Conservation (phyloP, 2,329 filamentous ascomycete species). For the Stagonosporopsis tanaceti region DNA sequence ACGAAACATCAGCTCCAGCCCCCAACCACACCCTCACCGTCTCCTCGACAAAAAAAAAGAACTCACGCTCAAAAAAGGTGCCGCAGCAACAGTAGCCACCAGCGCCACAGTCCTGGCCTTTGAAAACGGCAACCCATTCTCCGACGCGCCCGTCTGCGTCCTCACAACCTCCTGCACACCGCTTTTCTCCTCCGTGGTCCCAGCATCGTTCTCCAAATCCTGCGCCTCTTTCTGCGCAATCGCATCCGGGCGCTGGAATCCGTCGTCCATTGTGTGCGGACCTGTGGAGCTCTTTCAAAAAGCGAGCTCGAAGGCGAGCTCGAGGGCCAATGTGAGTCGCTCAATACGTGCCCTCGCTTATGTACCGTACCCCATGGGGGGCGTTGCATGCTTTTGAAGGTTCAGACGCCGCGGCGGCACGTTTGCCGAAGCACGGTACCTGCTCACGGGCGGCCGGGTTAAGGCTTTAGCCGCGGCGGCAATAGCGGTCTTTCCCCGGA, state of each 20-base stretch:
- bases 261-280: conserved; percentile 16
- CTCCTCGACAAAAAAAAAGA: background rate
- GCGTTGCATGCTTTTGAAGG: conserved; percentile 16
- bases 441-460: conserved; percentile 1
- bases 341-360: background rate
- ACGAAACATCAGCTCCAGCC: background rate
- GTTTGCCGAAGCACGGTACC: conserved; percentile 15
- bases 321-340: conserved; percentile 3
- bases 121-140: conserved; percentile 37
- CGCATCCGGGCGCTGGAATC: conserved; percentile 16
- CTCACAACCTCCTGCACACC: conserved; percentile 18
- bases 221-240: conserved; percentile 10
- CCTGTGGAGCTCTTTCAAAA: background rate
- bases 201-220: conserved; percentile 7
- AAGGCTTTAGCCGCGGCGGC: conserved; percentile 15
- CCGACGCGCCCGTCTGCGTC: conserved; percentile 11
- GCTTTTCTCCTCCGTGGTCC: conserved; percentile 9
- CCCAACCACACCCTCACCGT: background rate
- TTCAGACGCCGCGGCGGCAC: conserved; percentile 12
- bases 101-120: conserved; percentile 42
- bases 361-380: conserved; percentile 6
- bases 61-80: conserved; percentile 46
- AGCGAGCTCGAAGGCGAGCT: background rate
- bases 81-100: conserved; percentile 37
- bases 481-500: conserved; percentile 6